Evolutionary conservation across 2,329 filamentous ascomycete genomes (phyloP).

Genomic region (Macrophomina tecta): DNA sequence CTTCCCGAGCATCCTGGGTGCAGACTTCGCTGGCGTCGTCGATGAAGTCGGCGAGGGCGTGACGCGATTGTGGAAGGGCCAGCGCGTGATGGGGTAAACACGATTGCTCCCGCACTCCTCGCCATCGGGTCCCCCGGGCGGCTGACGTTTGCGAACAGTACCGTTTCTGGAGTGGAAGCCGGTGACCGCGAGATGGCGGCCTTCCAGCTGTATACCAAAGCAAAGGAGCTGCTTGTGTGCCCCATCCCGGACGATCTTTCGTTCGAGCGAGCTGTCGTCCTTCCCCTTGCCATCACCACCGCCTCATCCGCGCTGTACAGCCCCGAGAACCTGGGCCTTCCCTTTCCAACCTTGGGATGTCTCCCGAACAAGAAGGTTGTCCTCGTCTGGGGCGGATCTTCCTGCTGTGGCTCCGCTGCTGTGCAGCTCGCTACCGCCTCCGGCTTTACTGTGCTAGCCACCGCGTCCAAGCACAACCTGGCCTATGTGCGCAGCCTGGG

Average conservation of each 20-base stretch:
- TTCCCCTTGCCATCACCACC: constrained; percentile 27
- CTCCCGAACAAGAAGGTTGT: constrained; percentile 38
- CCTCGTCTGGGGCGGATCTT: constrained; percentile 60
- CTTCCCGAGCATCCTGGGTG: constrained; percentile 45
- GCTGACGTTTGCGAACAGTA: neutral
- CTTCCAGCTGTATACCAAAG: constrained; percentile 39
- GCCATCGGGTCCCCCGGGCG: neutral
- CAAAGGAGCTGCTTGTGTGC: constrained; percentile 1
- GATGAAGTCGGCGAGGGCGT: constrained; percentile 43
- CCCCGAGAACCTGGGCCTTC: constrained; percentile 15
- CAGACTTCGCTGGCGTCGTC: constrained; percentile 47
- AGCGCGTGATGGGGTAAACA: constrained; percentile 41
- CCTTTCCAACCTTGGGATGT: neutral
- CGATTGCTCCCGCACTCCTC: neutral
- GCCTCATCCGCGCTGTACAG: constrained; percentile 26
- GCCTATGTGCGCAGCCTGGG: constrained; percentile 53
- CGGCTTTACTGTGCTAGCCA: constrained; percentile 55
- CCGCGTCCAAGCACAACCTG: constrained; percentile 52
- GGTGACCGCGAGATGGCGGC: constrained; percentile 34
- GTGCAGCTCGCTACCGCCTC: constrained; percentile 54
- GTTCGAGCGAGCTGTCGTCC: constrained; percentile 22
- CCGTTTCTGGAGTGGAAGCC: constrained; percentile 32
- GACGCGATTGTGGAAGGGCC: constrained; percentile 42
- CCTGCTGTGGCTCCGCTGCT: constrained; percentile 53
- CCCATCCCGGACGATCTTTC: constrained; percentile 26